Percentiles rank a stretch among this genome's conserved stretches.
Evolutionary conservation across 1,284 basidiomycete genomes (phyloP).

Genomic region (Trametes pubescens): DNA sequence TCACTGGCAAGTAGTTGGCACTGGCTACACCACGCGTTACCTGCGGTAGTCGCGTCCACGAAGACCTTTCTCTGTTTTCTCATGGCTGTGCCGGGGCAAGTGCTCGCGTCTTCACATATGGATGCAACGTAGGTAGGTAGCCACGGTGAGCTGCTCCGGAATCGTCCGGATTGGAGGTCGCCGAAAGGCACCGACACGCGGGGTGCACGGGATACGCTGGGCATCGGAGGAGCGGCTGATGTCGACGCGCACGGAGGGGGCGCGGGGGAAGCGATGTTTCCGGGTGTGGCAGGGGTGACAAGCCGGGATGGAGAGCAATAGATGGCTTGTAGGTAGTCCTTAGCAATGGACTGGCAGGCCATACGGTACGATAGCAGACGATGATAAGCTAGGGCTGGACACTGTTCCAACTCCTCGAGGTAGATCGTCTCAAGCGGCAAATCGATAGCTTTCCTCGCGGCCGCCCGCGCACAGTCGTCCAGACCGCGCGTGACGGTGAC

Average conservation of each 20-base stretch:
- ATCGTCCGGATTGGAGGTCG: background rate
- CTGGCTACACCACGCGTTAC: background rate
- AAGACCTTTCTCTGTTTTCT: background rate
- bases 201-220: too few relatives aligned
- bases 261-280: too few relatives aligned
- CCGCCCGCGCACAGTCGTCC: background rate
- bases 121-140: background rate
- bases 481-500: background rate
- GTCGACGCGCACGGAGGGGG: too few relatives aligned
- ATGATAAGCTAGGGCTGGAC: constrained; percentile 1
- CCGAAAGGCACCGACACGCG: too few relatives aligned
- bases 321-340: too few relatives aligned
- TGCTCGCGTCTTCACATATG: background rate
- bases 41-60: background rate
- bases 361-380: background rate
- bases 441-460: background rate
- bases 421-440: background rate
- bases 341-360: background rate
- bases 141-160: background rate
- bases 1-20: background rate
- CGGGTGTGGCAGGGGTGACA: too few relatives aligned
- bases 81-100: background rate
- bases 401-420: background rate
- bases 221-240: too few relatives aligned
- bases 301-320: too few relatives aligned